Evolutionary conservation across 2,329 filamentous ascomycete genomes (phyloP), one percentile per base, ranked within the genome.

Genomic region (Aspergillus sp.): DNA sequence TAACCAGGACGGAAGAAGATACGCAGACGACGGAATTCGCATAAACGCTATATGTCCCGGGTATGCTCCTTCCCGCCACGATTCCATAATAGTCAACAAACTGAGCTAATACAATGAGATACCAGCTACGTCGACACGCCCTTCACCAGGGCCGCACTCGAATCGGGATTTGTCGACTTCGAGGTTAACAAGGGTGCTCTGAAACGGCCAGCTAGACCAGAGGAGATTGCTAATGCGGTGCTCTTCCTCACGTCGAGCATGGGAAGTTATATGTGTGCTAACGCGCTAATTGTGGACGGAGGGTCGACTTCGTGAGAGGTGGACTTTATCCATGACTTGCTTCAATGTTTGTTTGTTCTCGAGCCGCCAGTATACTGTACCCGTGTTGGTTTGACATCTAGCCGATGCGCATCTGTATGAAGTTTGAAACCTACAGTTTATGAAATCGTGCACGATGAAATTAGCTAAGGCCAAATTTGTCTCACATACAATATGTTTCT

Each of bases 1-100:
- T 12, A 37, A 30, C 27, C 27, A 69, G 66, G 68, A 69, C 30
- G 83, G 80, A 6, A 77, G 80, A 59, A 73, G 75, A 0, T 86
- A 86, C 66, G 82, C 78, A 1, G 66, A 73, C 2, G 63, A 76
- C 30, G 79, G 77, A 12, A 84, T 86, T 56, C 79, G 83, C 33
- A 82, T 87, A 69, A 87, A 86, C 65, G 82, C 82, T 2, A 79
- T 86, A 5, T 86, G 84, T 58, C 83, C 83, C 0, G 81, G 79
- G 66, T 75, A 62, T 15, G 65, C 79, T 19, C 12, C 15, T 1
- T 41, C 33, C 48, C 15, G 49, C 3, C 13, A 11, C n/a, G 9
- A 11, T 30, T 4, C 27, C 3, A 30, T 30, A 30, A 11, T 30
- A 12, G 9, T 9, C 27, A 30, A 30, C 9, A 30, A 30, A 11